Evolutionary conservation across 164 flowering plant genomes (phyloP), one percentile per base, ranked within the genome.

Genomic region (Aristolochia contorta): DNA sequence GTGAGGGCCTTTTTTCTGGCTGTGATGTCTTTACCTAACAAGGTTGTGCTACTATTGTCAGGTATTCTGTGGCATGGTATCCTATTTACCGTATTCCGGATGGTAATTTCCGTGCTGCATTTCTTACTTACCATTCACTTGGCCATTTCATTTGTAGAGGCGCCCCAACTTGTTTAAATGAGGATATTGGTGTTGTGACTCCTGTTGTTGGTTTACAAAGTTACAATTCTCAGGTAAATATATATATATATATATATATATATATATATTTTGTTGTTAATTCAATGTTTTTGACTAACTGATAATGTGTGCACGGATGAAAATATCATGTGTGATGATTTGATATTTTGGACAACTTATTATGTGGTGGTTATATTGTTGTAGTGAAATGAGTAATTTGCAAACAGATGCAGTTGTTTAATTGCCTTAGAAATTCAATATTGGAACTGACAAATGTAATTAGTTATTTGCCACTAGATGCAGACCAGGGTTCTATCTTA

Each of bases 1-100:
- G 22, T 18, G 53, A 1, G 1, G 20, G 4, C 4, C 19, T 18
- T 49, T 49, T 49, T 4, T 8, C 15, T 56, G 19, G 13, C 0
- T 16, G 6, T 19, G n/a, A 30, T 57, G 21, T 7, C 20, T 60
- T 19, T 16, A 14, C 27, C 25, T 21, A 15, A 21, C 56, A 16
- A 20, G 37, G 16, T 19, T 27, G 22, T 41, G 19, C 10, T 16
- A 47, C 20, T 25, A 7, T 54, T 72, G 78, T 62, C 80, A 88
- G 96, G 96, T 88, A 75, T 59, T 73, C 91, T 18, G 89, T 88
- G 58, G 96, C 96, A 7, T 88, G 96, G 96, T 88, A 88, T 74
- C 96, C 96, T n/a, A 84, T 88, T 50, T 88, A 88, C 56, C 74
- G 83, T 64, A 88, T 88, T 51, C 91, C 96, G 8, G 85, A 78